These are phyloP conservation scores for Phytophthora quininea DNA, from an alignment of 352 stramenopile genomes.

Conservation along the genomic window DNA sequence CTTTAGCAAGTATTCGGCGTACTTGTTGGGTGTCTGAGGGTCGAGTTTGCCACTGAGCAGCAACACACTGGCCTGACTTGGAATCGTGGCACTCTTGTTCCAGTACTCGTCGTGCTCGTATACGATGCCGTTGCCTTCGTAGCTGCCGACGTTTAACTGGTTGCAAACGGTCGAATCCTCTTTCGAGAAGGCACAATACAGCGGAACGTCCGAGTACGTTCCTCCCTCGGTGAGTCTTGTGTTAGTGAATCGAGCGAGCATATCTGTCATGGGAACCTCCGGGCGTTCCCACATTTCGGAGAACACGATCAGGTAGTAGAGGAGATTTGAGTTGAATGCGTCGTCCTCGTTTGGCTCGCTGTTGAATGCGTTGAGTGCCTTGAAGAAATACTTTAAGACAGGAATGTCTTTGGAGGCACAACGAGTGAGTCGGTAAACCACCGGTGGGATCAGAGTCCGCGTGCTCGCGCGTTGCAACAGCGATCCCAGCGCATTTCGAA, in stretches of 20 bases:
- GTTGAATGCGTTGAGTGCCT: conserved; percentile 3
- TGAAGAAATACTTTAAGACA: conserved; percentile 35
- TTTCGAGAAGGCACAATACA: conserved; percentile 65
- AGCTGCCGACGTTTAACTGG: conserved; percentile 12
- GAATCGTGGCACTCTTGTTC: conserved; percentile 47
- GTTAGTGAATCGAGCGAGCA: conserved; percentile 35
- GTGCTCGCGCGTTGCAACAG: conserved; percentile 26
- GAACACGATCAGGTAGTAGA: conserved; percentile 58
- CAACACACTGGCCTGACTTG: conserved; percentile 45
- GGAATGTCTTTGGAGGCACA: conserved; percentile 33
- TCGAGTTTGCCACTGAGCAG: conserved; percentile 60
- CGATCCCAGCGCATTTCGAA: conserved; percentile 33
- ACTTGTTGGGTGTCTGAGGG: conserved; percentile 57
- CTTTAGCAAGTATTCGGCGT: conserved; percentile 40
- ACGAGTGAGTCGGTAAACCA: conserved; percentile 45
- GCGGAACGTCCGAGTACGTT: conserved; percentile 25
- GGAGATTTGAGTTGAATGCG: conserved; percentile 35
- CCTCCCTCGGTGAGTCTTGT: conserved; percentile 29
- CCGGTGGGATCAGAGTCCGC: conserved; percentile 39
- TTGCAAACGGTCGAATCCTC: conserved; percentile 41
- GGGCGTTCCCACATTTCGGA: conserved; percentile 65
- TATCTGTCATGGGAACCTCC: conserved; percentile 11
- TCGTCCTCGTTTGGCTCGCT: conserved; percentile 12
- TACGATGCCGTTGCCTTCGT: conserved; percentile 22
- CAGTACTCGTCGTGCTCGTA: conserved; percentile 62